phyloP scores from a whole-genome alignment of 768 basidiomycete genomes.

The Naganishia kalamii region DNA sequence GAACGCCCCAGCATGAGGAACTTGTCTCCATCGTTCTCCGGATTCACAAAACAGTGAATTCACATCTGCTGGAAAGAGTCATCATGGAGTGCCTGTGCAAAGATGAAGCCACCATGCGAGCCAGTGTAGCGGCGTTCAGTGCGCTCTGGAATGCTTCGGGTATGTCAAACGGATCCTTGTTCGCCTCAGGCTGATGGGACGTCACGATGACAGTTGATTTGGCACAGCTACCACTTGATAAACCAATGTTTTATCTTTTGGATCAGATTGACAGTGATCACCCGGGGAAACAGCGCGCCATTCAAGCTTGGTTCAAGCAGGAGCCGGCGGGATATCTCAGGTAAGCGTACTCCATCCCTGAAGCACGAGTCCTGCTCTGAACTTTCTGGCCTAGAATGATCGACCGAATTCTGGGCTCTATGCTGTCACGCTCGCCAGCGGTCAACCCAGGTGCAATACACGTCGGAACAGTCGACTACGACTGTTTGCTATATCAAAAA shows the following conservation, averaged over 20 bases:
- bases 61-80: neutral
- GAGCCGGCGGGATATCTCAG: neutral
- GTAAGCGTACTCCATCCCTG: neutral
- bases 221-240: neutral
- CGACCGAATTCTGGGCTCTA: conserved; percentile 5
- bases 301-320: conserved; percentile 13
- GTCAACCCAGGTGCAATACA: neutral
- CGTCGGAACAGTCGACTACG: neutral
- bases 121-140: neutral
- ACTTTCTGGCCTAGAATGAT: conserved; percentile 1
- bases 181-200: neutral
- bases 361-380: too few species aligned
- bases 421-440: neutral
- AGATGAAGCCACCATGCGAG: neutral
- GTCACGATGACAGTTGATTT: neutral
- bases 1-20: neutral
- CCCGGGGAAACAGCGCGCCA: neutral
- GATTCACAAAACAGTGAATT: neutral
- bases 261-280: neutral
- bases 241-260: conserved; percentile 9
- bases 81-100: conserved; percentile 5
- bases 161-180: neutral
- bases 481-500: neutral
- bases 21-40: conserved; percentile 2
- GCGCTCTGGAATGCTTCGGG: conserved; percentile 6